These are phyloP conservation scores for Termitomyces sp. DNA, from an alignment of 768 basidiomycete species.

Conservation along the genomic window DNA sequence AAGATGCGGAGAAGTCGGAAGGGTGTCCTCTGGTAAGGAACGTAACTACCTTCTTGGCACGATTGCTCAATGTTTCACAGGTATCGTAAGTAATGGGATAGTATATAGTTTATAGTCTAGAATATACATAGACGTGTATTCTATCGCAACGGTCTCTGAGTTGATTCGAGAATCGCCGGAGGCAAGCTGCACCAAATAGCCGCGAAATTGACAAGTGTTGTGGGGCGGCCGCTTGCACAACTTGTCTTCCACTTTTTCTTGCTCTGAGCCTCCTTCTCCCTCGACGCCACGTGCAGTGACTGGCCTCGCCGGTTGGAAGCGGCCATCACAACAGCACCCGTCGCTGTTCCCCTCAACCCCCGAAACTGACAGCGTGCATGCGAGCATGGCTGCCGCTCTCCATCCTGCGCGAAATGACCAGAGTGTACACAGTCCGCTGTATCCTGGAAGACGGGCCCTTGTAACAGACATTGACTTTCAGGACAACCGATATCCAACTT, in stretches of 20 bases:
- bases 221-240: background rate
- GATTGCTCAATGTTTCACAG: slow-evolving; percentile 21
- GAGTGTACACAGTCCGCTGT: slow-evolving; percentile 31
- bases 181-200: slow-evolving; percentile 12
- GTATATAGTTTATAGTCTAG: background rate
- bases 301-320: background rate
- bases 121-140: slow-evolving; percentile 6
- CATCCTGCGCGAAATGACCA: slow-evolving; percentile 39
- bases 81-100: slow-evolving; percentile 48
- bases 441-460: slow-evolving; percentile 39
- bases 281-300: background rate
- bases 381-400: slow-evolving; percentile 44
- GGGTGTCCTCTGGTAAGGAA: slow-evolving; percentile 75
- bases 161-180: background rate
- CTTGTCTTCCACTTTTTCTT: background rate
- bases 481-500: slow-evolving; percentile 52
- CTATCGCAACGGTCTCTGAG: background rate
- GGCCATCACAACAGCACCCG: background rate
- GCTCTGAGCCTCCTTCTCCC: too few species aligned
- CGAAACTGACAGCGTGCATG: slow-evolving; percentile 17
- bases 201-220: slow-evolving; percentile 14
- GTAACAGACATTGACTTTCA: slow-evolving; percentile 58
- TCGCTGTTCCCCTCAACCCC: slow-evolving; percentile 7
- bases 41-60: background rate
- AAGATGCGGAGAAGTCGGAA: slow-evolving; percentile 92